Percentiles rank a stretch among this genome's conserved stretches.
Conservation (phyloP, 2,329 filamentous ascomycete genomes). For the Paecilomyces formosus region DNA sequence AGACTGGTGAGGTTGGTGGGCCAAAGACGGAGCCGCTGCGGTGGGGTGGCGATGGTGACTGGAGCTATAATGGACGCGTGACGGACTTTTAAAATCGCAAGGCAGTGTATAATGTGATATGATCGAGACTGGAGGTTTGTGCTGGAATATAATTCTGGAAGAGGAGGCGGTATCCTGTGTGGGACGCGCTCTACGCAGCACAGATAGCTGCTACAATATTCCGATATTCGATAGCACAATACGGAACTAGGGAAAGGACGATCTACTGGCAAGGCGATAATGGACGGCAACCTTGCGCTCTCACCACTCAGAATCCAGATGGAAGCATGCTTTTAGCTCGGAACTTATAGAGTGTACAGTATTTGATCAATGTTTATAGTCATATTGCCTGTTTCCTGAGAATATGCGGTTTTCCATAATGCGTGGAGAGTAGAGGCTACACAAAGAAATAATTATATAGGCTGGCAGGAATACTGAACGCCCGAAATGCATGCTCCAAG, state of each 20-base stretch:
- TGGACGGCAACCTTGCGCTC: not conserved
- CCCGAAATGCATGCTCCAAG: not conserved
- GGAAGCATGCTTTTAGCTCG: too few relatives aligned
- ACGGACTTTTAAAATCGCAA: conserved; percentile 65
- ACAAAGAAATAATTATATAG: not conserved
- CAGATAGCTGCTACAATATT: not conserved
- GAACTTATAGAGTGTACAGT: not conserved
- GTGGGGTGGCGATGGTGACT: conserved; percentile 72
- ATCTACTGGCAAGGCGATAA: not conserved
- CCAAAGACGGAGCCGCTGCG: conserved; percentile 94
- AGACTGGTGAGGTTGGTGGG: conserved; percentile 90
- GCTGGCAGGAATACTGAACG: not conserved
- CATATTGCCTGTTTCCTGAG: not conserved
- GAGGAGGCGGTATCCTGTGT: not conserved
- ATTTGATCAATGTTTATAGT: not conserved
- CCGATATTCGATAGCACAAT: not conserved
- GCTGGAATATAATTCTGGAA: not conserved
- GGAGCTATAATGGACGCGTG: conserved; percentile 91
- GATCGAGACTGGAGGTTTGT: not conserved
- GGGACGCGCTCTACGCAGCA: not conserved
- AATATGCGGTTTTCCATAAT: not conserved
- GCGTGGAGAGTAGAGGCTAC: not conserved
- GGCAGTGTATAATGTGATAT: not conserved
- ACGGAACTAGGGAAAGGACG: not conserved
- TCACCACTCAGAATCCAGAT: not conserved